Base-by-base conservation (phyloP, 2,329 filamentous ascomycete species). In the Fusarium brachygibbosum region DNA sequence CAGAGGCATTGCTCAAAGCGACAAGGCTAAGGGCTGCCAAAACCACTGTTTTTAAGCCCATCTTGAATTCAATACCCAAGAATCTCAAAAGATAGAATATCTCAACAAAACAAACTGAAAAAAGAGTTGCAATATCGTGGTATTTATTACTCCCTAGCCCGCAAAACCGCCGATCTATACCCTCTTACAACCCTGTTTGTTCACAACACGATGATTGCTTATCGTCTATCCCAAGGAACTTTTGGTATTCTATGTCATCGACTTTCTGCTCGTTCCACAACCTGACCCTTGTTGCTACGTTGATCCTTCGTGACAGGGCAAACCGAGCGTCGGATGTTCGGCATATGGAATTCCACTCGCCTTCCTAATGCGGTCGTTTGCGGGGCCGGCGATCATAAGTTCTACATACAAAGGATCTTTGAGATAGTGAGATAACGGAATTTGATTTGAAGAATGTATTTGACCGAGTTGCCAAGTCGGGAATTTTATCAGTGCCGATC, bases 291-390 rank as follows among this genome's bases (percentile, higher is more conserved):
- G 25, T 40, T 29, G 13, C 14, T 21, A 12, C 6, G 48, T 51
- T 51, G 48, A 51, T 51, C 48, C 6, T 25, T 51, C 48, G 48
- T 51, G 48, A 40, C 48, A 40, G 48, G 48, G 48, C 34, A 51
- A 51, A 38, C 48, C 48, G 13, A 44, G 63, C 29, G 10, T 29
- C 64, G 64, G 64, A 68, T 62, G 58, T 67, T 67, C 64, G 64
- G 64, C 64, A 67, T 57, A 28, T 31, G 16, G 38, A 34, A 40
- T 64, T 25, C 48, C 48, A 59, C 21, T 35, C 54, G 64, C 64
- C 63, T 67, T 67, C 63, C 64, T 67, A 53, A 58, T 67, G 32
- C 45, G 57, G 63, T 12, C n/a, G 51, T 56, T 68, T 66, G 63
- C 44, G 58, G 64, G 63, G 63, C 48, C 31, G 7, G 9, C 7